Evolutionary conservation across 2,329 filamentous ascomycete genomes (phyloP).

Genomic region (Talaromyces pinophilus): DNA sequence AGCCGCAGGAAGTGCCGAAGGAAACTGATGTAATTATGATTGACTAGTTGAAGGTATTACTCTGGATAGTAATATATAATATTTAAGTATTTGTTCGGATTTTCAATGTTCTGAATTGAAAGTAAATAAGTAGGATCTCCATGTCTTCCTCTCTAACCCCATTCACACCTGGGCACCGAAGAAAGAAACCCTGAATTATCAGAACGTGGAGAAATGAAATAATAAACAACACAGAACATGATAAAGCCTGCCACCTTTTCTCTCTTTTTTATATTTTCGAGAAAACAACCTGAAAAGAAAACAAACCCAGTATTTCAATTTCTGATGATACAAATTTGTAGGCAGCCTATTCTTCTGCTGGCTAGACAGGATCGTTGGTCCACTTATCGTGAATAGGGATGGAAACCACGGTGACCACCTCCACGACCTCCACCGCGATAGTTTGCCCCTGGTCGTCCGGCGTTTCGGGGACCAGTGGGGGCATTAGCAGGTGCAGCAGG

Average conservation of each 20-base stretch:
- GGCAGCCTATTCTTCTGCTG: neutral
- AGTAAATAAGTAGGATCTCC: neutral
- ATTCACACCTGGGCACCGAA: constrained; percentile 8
- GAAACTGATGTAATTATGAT: constrained; percentile 41
- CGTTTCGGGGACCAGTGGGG: constrained; percentile 94
- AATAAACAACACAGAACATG: neutral
- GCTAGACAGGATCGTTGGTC: neutral
- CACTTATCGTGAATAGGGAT: constrained; percentile 66
- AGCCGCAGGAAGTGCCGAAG: constrained; percentile 23
- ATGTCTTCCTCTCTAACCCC: constrained; percentile 4
- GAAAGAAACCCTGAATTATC: neutral
- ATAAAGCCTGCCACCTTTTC: neutral
- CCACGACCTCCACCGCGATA: constrained; percentile 87
- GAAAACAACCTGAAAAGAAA: neutral
- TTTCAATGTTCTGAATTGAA: neutral
- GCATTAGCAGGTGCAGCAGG: constrained; percentile 70
- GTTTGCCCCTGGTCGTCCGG: constrained; percentile 85
- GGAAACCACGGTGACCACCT: constrained; percentile 70
- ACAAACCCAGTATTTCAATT: neutral
- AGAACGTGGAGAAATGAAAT: neutral
- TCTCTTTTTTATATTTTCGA: constrained; percentile 1
- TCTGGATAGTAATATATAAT: constrained; percentile 22
- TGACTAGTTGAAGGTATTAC: constrained; percentile 30
- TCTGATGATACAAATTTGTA: constrained; percentile 6
- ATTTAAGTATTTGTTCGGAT: neutral